Percentiles rank a stretch among this genome's conserved stretches.
These are phyloP conservation scores for Trichoderma sp. DNA, from an alignment of 2,329 filamentous ascomycete species.

Conservation along the genomic window DNA sequence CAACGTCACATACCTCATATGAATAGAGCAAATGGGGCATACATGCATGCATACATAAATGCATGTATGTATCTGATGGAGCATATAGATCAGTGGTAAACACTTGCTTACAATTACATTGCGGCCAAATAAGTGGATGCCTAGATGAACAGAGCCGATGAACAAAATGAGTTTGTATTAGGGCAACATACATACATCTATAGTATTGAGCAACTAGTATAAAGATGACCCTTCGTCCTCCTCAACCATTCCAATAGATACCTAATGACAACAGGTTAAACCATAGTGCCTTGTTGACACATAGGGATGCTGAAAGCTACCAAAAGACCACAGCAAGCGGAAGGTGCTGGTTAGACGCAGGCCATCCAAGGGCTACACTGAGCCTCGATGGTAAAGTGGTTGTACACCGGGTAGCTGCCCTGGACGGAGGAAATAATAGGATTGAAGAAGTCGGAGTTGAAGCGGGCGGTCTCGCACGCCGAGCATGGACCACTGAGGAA, in stretches of 20 bases:
- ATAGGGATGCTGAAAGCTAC: slow-evolving; percentile 19
- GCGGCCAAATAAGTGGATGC: too few relatives aligned
- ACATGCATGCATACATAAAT: neutral
- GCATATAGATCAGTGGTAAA: neutral
- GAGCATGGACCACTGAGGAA: slow-evolving; percentile 39
- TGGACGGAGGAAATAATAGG: slow-evolving; percentile 40
- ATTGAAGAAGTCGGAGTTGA: slow-evolving; percentile 38
- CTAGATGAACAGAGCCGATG: neutral
- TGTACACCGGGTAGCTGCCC: slow-evolving; percentile 40
- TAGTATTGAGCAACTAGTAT: slow-evolving; percentile 21
- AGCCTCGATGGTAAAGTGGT: slow-evolving; percentile 39
- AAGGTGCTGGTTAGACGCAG: slow-evolving; percentile 27
- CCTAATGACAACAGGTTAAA: slow-evolving; percentile 5
- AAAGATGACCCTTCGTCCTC: slow-evolving; percentile 18
- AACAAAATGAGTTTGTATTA: slow-evolving; percentile 11
- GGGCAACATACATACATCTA: slow-evolving; percentile 21
- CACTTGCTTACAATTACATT: neutral
- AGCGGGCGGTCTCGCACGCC: slow-evolving; percentile 36
- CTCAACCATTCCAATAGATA: slow-evolving; percentile 18
- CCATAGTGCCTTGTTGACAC: slow-evolving; percentile 8
- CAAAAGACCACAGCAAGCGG: neutral
- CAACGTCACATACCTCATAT: neutral
- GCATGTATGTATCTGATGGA: neutral
- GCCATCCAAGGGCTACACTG: slow-evolving; percentile 41
- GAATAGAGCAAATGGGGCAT: neutral